Percentiles rank a stretch among this genome's conserved stretches.
Evolutionary conservation across 306 rosid species (phyloP).

Genomic region (Potentilla sterilis): DNA sequence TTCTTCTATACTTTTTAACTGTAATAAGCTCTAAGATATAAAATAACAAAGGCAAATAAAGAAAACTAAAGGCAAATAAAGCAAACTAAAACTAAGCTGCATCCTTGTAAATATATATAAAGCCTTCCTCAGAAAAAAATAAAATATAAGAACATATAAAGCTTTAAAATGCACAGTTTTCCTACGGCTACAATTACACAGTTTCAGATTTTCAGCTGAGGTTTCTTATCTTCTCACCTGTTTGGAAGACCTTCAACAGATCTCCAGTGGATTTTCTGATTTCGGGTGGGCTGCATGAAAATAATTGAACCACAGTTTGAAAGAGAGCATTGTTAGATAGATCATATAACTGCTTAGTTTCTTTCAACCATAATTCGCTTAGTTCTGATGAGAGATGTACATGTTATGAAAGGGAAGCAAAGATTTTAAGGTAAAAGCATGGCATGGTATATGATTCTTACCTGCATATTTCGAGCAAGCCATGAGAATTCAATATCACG

Average conservation of each 20-base stretch:
- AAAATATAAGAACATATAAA: not conserved
- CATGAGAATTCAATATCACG: constrained; percentile 79
- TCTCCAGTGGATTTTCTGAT: constrained; percentile 97
- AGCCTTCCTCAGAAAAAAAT: no score
- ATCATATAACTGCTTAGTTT: not conserved
- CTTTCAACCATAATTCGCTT: not conserved
- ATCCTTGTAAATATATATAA: not conserved
- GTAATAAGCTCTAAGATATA: not conserved
- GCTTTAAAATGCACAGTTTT: not conserved
- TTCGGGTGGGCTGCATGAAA: constrained; percentile 77
- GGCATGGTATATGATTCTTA: constrained; percentile 33
- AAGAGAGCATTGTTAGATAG: constrained; percentile 17
- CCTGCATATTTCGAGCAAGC: constrained; percentile 99
- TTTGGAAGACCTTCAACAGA: constrained; percentile 93
- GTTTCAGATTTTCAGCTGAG: not conserved
- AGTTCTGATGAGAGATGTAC: not conserved
- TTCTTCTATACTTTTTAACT: not conserved
- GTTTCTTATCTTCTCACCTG: constrained; percentile 46
- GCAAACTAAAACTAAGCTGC: not conserved
- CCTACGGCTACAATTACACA: constrained; percentile 13
- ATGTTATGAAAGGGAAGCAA: not conserved
- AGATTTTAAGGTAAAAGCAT: not conserved
- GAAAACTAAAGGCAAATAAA: not conserved
- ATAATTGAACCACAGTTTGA: constrained; percentile 22
- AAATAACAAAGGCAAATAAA: not conserved